Base-by-base conservation (phyloP, 805 yeast species). In the Helenozyma rhizophorensis region DNA sequence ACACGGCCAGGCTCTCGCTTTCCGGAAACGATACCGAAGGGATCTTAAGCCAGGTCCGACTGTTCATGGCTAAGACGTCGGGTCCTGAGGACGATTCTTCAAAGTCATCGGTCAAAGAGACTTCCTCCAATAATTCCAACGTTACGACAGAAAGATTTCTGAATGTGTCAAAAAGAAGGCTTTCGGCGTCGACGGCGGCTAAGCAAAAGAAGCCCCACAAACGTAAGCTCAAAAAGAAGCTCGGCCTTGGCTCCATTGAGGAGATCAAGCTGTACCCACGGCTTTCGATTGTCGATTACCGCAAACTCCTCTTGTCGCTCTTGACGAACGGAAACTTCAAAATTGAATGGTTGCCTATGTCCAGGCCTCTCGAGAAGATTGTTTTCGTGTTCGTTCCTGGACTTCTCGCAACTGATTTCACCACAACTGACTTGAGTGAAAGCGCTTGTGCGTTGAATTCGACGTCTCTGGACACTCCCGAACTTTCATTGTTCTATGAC, bases 341-440 rank as follows among this genome's bases (percentile, higher is more conserved):
- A 18, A 32, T 43, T 26, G 25, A 35, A 18, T n/a, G n/a, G n/a
- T n/a, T n/a, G n/a, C n/a, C n/a, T n/a, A n/a, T n/a, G n/a, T n/a
- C n/a, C n/a, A n/a, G n/a, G n/a, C n/a, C n/a, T n/a, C n/a, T n/a
- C n/a, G n/a, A n/a, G n/a, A 76, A 74, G 37, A 70, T 80, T 2
- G 76, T 83, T 0, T 59, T 76, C 15, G 54, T 84, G 4, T 60
- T 78, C 32, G 72, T 77, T 4, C 86, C 93, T 0, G 95, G 95
- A 0, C 53, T 88, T 9, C 60, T 67, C 10, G 53, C 62, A 2
- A 46, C 54, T 3, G 71, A 72, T 38, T 74, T 78, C 46, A 12
- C 39, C 49, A n/a, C 33, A 40, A 9, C 23, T 21, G 41, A 33
- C 23, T 17, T 17, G 19, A 17, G 19, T 8, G 19, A 17, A n/a